Base-by-base conservation (phyloP, 2,329 filamentous ascomycete species). In the Diaporthe sp. region DNA sequence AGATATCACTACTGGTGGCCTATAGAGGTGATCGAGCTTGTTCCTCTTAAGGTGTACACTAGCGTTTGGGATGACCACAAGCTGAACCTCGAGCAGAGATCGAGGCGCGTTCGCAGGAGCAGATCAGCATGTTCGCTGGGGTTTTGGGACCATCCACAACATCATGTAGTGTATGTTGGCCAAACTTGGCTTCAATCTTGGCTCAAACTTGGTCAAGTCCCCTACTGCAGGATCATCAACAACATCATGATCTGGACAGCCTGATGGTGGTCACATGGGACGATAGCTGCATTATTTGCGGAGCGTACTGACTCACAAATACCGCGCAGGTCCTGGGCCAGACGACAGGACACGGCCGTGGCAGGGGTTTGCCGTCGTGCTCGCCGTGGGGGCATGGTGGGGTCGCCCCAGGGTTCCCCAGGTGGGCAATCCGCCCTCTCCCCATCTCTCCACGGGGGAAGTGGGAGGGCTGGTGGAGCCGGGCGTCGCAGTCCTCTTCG, bases 371-470 rank as follows among this genome's bases (percentile, higher is more conserved):
- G 46, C 31, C 65, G 49, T 70, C 65, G 65, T 55, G 65, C 46
- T 70, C 46, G 65, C 49, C 65, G 49, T 70, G 65, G 65, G 65
- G 65, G 13, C 31, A 25, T 9, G 8, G 65, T 70, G 65, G 65
- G 34, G 65, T 22, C 31, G 19, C 55, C 49, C 65, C 42, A 70
- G 65, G 65, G 31, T 70, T 70, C 65, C 65, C 65, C 65, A 70
- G 65, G 65, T 53, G 65, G 49, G 65, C 22, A 70, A 70, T n/a
- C 65, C 46, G 65, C 49, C 31, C 31, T 68, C 65, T 68, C 65
- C 65, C 65, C 65, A 70, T 68, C 65, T 68, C 65, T 39, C 37
- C 65, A 70, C 9, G 65, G 65, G 65, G 65, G 13, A 68, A 53
- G 62, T 51, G 62, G 62, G 42, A 39, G 46, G 22, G 65, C n/a